These are phyloP conservation scores for Phaeosphaeria sp. DNA, from an alignment of 2,329 filamentous ascomycete genomes.

Conservation along the genomic window DNA sequence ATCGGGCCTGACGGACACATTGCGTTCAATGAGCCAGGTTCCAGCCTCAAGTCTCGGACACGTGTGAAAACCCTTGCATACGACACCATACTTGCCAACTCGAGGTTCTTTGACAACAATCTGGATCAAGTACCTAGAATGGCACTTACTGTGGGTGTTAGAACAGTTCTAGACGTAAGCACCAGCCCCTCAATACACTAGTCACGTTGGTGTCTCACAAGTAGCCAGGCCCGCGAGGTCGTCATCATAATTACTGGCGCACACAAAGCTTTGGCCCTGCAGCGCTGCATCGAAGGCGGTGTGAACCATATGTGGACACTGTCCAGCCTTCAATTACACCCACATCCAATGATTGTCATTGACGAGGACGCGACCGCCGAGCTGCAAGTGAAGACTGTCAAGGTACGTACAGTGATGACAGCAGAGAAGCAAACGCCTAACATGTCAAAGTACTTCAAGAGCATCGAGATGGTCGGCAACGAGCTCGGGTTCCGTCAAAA, in stretches of 20 bases:
- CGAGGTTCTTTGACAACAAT: constrained; percentile 81
- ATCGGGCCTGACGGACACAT: constrained; percentile 89
- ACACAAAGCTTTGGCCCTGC: constrained; percentile 80
- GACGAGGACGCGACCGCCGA: constrained; percentile 72
- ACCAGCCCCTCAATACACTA: constrained; percentile 9
- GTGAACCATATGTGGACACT: constrained; percentile 93
- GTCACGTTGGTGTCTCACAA: constrained; percentile 22
- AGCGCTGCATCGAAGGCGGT: constrained; percentile 80
- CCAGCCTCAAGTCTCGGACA: constrained; percentile 77
- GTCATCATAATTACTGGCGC: constrained; percentile 83
- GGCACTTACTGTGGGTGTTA: constrained; percentile 84
- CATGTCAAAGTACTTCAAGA: constrained; percentile 54
- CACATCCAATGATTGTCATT: constrained; percentile 80
- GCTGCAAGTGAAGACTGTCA: constrained; percentile 54
- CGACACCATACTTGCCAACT: constrained; percentile 86
- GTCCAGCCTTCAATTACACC: constrained; percentile 80
- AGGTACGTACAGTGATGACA: constrained; percentile 23
- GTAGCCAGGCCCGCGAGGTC: constrained; percentile 70
- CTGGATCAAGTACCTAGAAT: constrained; percentile 77
- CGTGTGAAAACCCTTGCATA: constrained; percentile 87
- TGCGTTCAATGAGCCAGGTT: constrained; percentile 89
- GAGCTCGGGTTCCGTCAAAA: constrained; percentile 55
- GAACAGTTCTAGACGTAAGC: constrained; percentile 75
- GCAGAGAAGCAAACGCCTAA: not conserved
- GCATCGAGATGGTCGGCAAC: constrained; percentile 55